Percentiles rank a stretch among this genome's conserved stretches.
Conservation (phyloP, 2,329 filamentous ascomycete species). For the Diaporthe citri region DNA sequence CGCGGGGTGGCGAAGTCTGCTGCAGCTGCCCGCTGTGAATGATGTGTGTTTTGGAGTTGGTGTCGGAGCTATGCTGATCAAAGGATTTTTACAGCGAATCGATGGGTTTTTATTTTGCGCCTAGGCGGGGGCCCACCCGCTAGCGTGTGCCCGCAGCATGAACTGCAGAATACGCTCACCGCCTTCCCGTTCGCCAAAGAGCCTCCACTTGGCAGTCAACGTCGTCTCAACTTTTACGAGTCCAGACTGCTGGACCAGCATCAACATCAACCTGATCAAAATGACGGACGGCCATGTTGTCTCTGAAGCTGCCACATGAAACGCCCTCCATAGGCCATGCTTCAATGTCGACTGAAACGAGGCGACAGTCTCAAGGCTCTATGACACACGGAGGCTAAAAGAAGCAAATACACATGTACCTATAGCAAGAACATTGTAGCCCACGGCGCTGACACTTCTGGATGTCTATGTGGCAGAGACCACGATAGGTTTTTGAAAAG, state of each 20-base stretch:
- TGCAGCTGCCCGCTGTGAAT: slow-evolving; percentile 14
- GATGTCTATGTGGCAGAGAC: background rate
- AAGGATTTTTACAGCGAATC: slow-evolving; percentile 16
- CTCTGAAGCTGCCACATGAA: too few relatives aligned
- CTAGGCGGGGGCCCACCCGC: background rate
- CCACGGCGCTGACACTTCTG: background rate
- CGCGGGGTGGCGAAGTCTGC: slow-evolving; percentile 13
- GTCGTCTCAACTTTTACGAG: background rate
- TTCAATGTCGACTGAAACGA: background rate
- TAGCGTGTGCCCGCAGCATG: background rate
- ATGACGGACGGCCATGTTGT: background rate
- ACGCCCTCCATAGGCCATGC: background rate
- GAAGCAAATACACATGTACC: too few relatives aligned
- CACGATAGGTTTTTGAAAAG: too few relatives aligned
- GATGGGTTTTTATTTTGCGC: slow-evolving; percentile 26
- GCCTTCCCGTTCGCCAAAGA: slow-evolving; percentile 1
- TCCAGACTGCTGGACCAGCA: too few relatives aligned
- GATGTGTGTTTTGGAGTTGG: slow-evolving; percentile 22
- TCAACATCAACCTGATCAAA: background rate
- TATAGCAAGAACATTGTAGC: background rate
- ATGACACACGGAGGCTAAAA: background rate
- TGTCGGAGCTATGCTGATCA: slow-evolving; percentile 18
- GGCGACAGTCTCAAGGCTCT: background rate
- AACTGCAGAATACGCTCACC: background rate
- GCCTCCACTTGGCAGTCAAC: background rate